Evolutionary conservation across 2,329 filamentous ascomycete species (phyloP), one percentile per base, ranked within the genome.

Genomic region (Alternaria incomplexa): DNA sequence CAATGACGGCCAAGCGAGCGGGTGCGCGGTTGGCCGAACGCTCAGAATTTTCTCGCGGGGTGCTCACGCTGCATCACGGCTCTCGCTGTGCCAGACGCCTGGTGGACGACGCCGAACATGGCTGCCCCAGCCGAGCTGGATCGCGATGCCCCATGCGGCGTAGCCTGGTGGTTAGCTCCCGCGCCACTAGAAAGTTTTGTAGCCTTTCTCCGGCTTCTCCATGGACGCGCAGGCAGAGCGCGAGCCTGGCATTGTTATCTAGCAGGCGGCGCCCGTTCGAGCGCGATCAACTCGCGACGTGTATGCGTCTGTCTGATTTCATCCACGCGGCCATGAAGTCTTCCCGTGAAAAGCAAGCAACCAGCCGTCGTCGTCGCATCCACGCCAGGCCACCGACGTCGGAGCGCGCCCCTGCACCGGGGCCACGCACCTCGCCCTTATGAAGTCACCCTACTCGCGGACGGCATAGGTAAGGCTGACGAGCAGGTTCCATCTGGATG

Each of bases 171-270:
- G 2, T 43, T 72, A 73, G 70, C 66, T 72, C 65, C 73, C 67
- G 71, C 71, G 66, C 69, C 70, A 65, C 69, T 55, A 15, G 40
- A 51, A 30, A 11, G 40, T 48, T 67, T 57, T 60, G 40, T 58
- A 45, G 43, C 50, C 68, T 72, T 69, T 78, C 76, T 78, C 76
- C 76, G 76, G 75, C 67, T 65, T 78, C 75, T 78, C 75, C 76
- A 74, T 67, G 62, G 67, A 51, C 22, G 45, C n/a, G 28, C 43
- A n/a, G 30, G 58, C 60, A 48, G 45, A 48, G 28, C 15, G 26
- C n/a, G 48, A 17, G 26, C 25, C 15, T n/a, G 5, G 25, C 5
- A 22, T 9, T 17, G 43, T 59, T 59, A 59, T 59, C 57, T 54
- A 54, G 7, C 20, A 47, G 28, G 22, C 57, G 11, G 17, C 46